Conservation (phyloP, 176 grass and related monocot genomes). For the Aegilops longissima region DNA sequence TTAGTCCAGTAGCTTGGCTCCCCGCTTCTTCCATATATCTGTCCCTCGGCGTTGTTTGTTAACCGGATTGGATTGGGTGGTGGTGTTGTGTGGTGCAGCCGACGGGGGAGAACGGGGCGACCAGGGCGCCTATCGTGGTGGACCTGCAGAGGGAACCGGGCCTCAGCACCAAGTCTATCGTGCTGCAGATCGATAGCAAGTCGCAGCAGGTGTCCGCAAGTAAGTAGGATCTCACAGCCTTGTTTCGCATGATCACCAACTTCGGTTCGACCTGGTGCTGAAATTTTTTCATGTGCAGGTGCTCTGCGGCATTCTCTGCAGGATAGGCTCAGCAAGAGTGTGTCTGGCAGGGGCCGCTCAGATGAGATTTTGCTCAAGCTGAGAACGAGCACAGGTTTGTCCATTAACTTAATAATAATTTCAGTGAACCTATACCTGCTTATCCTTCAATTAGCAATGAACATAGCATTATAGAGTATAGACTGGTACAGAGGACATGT, state of each 20-base stretch:
- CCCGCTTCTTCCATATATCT: too few species aligned
- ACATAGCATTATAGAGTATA: background rate
- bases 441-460: slow-evolving; percentile 13
- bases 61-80: slow-evolving; percentile 11
- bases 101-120: slow-evolving; percentile 95
- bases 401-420: background rate
- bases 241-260: background rate
- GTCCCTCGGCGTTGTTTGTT: background rate
- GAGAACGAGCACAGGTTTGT: slow-evolving; percentile 82
- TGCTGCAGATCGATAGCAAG: slow-evolving; percentile 91
- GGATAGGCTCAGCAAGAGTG: slow-evolving; percentile 80
- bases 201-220: slow-evolving; percentile 91
- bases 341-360: slow-evolving; percentile 43
- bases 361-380: slow-evolving; percentile 74
- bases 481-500: background rate
- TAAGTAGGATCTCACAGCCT: slow-evolving; percentile 43
- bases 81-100: slow-evolving; percentile 50
- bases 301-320: slow-evolving; percentile 84
- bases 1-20: background rate
- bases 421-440: background rate
- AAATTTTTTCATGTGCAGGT: slow-evolving; percentile 33
- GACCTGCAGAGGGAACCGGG: slow-evolving; percentile 78
- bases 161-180: slow-evolving; percentile 80
- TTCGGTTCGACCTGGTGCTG: background rate
- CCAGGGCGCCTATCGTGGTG: slow-evolving; percentile 77